phyloP scores from a whole-genome alignment of 2,329 filamentous ascomycete species.

The Ceratocystis smalleyi region DNA sequence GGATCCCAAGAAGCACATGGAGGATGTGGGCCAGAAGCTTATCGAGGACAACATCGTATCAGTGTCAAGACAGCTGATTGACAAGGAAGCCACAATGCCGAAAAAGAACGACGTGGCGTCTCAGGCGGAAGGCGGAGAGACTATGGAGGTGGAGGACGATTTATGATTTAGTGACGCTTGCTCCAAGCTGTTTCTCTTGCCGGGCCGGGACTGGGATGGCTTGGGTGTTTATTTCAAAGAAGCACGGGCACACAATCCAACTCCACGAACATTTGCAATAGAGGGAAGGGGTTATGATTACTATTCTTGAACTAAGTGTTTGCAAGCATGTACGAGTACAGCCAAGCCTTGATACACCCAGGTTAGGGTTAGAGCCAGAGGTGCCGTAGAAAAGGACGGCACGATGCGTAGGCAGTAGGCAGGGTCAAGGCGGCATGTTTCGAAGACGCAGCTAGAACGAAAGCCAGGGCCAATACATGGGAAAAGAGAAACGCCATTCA shows the following conservation, averaged over 20 bases:
- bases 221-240: background rate
- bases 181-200: background rate
- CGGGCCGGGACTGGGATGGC: background rate
- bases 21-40: slow-evolving; percentile 87
- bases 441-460: background rate
- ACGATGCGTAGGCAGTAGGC: background rate
- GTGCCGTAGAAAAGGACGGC: background rate
- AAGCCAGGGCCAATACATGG: background rate
- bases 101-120: slow-evolving; percentile 41
- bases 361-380: background rate
- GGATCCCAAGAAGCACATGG: slow-evolving; percentile 97
- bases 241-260: background rate
- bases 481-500: too few relatives aligned
- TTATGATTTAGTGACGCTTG: slow-evolving; percentile 21
- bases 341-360: background rate
- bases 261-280: background rate
- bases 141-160: slow-evolving; percentile 57
- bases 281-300: background rate
- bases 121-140: slow-evolving; percentile 38
- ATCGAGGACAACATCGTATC: slow-evolving; percentile 99
- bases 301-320: background rate
- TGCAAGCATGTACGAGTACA: background rate
- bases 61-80: slow-evolving; percentile 97
- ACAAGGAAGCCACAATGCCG: slow-evolving; percentile 92
- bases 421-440: background rate